Base-by-base conservation (phyloP, 208 protist species). In the Crithidia brevicula region DNA sequence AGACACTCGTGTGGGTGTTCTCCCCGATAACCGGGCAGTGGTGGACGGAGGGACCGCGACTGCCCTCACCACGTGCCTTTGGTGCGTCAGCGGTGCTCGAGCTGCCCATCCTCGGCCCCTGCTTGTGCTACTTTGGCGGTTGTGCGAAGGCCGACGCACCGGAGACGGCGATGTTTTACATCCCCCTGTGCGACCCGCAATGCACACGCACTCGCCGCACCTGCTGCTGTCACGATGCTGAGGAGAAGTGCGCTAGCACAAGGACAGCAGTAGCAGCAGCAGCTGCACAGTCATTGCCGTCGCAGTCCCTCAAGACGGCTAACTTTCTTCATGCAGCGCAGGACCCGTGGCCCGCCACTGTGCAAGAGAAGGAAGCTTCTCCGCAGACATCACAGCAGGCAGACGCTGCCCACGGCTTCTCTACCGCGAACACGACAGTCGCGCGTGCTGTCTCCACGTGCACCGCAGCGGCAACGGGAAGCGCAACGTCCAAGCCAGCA, bases 131-230 rank as follows among this genome's bases (percentile, higher is more conserved):
- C 65, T 82, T 86, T 52, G 81, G 81, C 50, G 81, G 81, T 40
- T 82, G 81, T 42, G 58, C 72, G 18, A 73, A 54, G 45, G 81
- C 68, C 0, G 75, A 79, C 31, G 33, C 63, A 16, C 81, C 81
- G 18, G 76, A 86, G 68, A 86, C 72, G 43, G 56, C 76, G 15
- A 86, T 86, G 81, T 67, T 82, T 9, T 86, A 82, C 69, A 72
- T 86, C 7, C 81, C 81, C 9, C 65, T 86, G 20, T 43, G 28
- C 54, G 30, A 64, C 13, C 53, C 63, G 3, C 34, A 31, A 13
- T 13, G 38, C 46, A 64, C 42, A 7, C 43, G 56, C n/a, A n/a
- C n/a, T n/a, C n/a, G n/a, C n/a, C n/a, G n/a, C n/a, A n/a, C n/a
- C n/a, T n/a, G n/a, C n/a, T n/a, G n/a, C n/a, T n/a, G n/a, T n/a